Percentiles rank a stretch among this genome's conserved stretches.
Evolutionary conservation across 305 asterid species (phyloP).

Genomic region (Euphrasia arctica): DNA sequence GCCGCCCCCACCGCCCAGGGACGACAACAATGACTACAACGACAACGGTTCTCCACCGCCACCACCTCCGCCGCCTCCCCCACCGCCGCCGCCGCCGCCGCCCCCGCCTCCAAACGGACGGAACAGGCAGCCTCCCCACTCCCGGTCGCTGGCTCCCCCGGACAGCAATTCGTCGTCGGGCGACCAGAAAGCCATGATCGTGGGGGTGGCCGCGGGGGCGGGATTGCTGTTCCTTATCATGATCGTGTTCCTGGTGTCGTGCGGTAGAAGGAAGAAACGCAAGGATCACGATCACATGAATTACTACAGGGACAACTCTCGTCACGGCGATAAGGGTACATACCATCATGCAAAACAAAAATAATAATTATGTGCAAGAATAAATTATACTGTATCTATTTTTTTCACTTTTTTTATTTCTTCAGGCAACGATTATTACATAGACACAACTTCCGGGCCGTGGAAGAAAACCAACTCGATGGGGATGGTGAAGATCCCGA

Average conservation of each 20-base stretch:
- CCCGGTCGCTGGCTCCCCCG: conserved; percentile 17
- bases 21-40: not conserved
- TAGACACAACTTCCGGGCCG: conserved; percentile 19
- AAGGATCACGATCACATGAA: conserved; percentile 30
- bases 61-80: conserved; percentile 22
- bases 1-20: conserved; percentile 5
- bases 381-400: no score
- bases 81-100: conserved; percentile 28
- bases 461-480: conserved; percentile 33
- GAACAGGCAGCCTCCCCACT: not conserved
- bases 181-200: conserved; percentile 30
- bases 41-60: conserved; percentile 16
- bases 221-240: conserved; percentile 40
- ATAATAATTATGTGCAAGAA: not conserved
- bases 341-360: no score
- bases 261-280: conserved; percentile 40
- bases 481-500: conserved; percentile 29
- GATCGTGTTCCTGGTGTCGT: conserved; percentile 34
- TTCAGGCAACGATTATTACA: conserved; percentile 29
- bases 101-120: not conserved
- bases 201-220: conserved; percentile 46
- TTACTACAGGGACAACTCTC: conserved; percentile 36
- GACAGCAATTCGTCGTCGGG: conserved; percentile 4
- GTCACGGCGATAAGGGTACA: conserved; percentile 27
- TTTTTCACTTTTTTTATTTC: no score